Conservation (phyloP, 2,329 filamentous ascomycete species). For the Alternaria ventricosa region DNA sequence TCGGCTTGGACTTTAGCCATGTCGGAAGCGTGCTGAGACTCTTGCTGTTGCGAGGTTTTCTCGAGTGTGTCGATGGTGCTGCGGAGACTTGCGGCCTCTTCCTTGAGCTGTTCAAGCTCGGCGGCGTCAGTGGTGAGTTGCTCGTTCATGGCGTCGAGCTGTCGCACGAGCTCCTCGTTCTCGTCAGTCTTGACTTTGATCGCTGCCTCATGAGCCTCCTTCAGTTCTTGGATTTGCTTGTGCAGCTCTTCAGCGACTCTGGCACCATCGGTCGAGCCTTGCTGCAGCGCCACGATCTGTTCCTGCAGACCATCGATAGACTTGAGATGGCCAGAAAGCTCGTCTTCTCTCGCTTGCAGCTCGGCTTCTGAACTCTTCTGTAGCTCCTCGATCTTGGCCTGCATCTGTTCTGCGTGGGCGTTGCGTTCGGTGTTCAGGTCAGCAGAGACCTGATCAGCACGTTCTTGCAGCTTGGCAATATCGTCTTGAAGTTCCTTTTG, state of each 20-base stretch:
- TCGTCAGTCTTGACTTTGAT: conserved; percentile 39
- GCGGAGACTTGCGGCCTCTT: conserved; percentile 36
- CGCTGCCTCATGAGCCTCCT: conserved; percentile 38
- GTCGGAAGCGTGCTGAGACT: conserved; percentile 32
- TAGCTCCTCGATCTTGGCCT: conserved; percentile 38
- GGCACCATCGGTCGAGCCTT: conserved; percentile 43
- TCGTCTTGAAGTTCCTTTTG: conserved; percentile 36
- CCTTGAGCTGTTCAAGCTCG: conserved; percentile 35
- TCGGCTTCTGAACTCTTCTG: conserved; percentile 32
- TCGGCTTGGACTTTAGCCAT: conserved; percentile 33
- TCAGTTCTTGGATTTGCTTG: conserved; percentile 41
- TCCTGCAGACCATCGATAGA: conserved; percentile 43
- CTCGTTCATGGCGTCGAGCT: conserved; percentile 44
- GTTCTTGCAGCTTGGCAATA: conserved; percentile 35
- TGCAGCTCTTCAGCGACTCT: conserved; percentile 40
- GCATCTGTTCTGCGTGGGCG: conserved; percentile 32
- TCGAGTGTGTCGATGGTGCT: conserved; percentile 45
- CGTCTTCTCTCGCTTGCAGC: conserved; percentile 35
- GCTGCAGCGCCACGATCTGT: conserved; percentile 41
- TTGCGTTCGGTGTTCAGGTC: conserved; percentile 40
- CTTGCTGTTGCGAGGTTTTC: conserved; percentile 36
- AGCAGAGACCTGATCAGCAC: conserved; percentile 34
- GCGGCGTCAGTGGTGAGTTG: conserved; percentile 40
- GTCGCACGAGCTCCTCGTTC: conserved; percentile 41
- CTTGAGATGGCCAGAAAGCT: conserved; percentile 38